phyloP scores from a whole-genome alignment of 2,329 filamentous ascomycete species.

The Colletotrichum plurivorum region DNA sequence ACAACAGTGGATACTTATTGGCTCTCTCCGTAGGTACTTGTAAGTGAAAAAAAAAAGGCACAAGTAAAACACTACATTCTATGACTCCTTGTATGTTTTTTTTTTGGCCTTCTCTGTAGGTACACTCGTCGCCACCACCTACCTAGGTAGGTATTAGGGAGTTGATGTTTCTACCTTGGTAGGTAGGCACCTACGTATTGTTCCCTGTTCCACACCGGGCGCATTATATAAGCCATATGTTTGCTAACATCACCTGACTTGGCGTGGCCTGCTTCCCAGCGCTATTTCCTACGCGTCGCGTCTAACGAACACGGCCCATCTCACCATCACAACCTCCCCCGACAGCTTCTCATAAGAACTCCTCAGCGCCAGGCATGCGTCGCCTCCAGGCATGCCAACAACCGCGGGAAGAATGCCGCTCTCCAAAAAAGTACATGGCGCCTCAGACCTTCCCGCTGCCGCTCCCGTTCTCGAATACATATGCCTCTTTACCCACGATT shows the following conservation, averaged over 20 bases:
- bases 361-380: slow-evolving; percentile 2
- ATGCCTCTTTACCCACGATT: slow-evolving; percentile 89
- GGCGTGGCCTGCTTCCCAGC: background rate
- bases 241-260: background rate
- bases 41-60: too few relatives aligned
- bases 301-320: background rate
- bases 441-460: slow-evolving; percentile 65
- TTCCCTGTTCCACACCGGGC: too few relatives aligned
- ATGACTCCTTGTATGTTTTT: too few relatives aligned
- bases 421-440: background rate
- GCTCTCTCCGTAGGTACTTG: too few relatives aligned
- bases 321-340: background rate
- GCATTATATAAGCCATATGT: too few relatives aligned
- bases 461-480: slow-evolving; percentile 85
- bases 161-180: background rate
- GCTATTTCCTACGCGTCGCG: slow-evolving; percentile 3
- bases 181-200: background rate
- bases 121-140: too few relatives aligned
- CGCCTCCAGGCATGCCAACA: background rate
- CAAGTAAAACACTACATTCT: too few relatives aligned
- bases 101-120: too few relatives aligned
- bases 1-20: too few relatives aligned
- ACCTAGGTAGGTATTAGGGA: too few relatives aligned
- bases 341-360: background rate
- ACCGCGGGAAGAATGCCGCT: slow-evolving; percentile 14